Conservation (phyloP, 2,329 filamentous ascomycete species). For the Aspergillus brunneoviolaceus region DNA sequence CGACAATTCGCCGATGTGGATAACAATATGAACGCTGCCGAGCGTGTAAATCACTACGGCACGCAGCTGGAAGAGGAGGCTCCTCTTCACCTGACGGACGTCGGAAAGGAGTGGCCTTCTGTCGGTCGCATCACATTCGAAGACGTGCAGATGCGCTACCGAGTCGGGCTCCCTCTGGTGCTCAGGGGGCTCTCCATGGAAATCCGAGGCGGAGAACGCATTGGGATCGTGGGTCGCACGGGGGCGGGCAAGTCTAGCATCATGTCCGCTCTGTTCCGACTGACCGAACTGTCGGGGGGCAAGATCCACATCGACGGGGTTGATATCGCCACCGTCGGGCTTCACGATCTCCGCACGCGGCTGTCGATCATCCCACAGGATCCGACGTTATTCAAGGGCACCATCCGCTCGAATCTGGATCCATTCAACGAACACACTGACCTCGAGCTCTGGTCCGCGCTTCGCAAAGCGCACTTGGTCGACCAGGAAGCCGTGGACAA, state of each 20-base stretch:
- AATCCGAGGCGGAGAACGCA: constrained; percentile 46
- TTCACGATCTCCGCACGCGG: constrained; percentile 44
- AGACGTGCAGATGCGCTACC: constrained; percentile 76
- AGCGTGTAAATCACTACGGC: constrained; percentile 88
- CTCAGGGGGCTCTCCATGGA: constrained; percentile 62
- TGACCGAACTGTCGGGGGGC: constrained; percentile 43
- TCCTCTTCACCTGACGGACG: constrained; percentile 70
- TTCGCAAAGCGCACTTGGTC: constrained; percentile 49
- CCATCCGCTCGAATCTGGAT: constrained; percentile 46
- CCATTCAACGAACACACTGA: constrained; percentile 47
- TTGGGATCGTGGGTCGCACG: constrained; percentile 49
- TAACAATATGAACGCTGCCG: constrained; percentile 96
- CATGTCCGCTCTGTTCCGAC: constrained; percentile 47
- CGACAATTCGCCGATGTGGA: constrained; percentile 93
- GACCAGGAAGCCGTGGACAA: constrained; percentile 44
- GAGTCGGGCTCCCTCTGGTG: constrained; percentile 69
- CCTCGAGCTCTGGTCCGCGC: constrained; percentile 48
- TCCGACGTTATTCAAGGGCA: constrained; percentile 46
- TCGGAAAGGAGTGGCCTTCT: constrained; percentile 78
- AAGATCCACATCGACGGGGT: constrained; percentile 46
- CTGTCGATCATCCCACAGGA: constrained; percentile 50
- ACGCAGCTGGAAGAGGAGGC: constrained; percentile 85
- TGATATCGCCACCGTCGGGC: constrained; percentile 42
- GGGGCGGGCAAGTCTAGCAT: constrained; percentile 49
- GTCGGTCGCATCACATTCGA: constrained; percentile 77